phyloP scores from a whole-genome alignment of 345 rosid genomes.

The Salix udensis region DNA sequence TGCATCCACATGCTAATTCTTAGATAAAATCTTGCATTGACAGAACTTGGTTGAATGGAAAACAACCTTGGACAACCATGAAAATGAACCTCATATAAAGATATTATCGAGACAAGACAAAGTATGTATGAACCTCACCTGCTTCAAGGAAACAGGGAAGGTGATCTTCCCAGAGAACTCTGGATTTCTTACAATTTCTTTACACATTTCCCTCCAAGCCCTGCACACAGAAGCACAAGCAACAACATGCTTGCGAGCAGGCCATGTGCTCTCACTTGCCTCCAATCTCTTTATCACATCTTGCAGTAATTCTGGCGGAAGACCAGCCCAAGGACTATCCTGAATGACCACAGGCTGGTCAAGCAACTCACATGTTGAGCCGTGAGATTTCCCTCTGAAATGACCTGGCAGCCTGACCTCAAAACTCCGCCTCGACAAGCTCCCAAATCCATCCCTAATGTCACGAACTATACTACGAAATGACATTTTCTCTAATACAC shows the following conservation, averaged over 20 bases:
- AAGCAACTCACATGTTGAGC: not conserved
- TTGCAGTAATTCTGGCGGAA: slow-evolving; percentile 7
- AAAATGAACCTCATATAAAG: no score
- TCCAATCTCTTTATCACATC: slow-evolving; percentile 13
- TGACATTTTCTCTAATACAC: not conserved
- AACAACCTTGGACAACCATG: no score
- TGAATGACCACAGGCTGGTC: slow-evolving; percentile 6
- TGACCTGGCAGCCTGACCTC: slow-evolving; percentile 6
- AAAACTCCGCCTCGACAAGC: slow-evolving; percentile 13
- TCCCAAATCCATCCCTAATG: slow-evolving; percentile 2
- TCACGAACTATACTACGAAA: slow-evolving; percentile 8
- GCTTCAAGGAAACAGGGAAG: slow-evolving; percentile 16
- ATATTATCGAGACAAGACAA: not conserved
- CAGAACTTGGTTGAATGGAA: not conserved
- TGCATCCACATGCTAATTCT: not conserved
- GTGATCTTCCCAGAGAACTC: slow-evolving; percentile 15
- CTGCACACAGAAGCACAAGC: slow-evolving; percentile 11
- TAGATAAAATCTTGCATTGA: not conserved
- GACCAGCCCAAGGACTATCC: slow-evolving; percentile 6
- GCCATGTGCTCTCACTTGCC: slow-evolving; percentile 9
- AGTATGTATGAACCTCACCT: not conserved
- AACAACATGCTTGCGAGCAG: slow-evolving; percentile 12
- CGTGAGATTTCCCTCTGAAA: slow-evolving; percentile 6
- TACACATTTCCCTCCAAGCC: slow-evolving; percentile 11
- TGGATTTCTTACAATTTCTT: slow-evolving; percentile 9